phyloP scores from a whole-genome alignment of 208 protist genomes.

The Trypanosoma cruzi region DNA sequence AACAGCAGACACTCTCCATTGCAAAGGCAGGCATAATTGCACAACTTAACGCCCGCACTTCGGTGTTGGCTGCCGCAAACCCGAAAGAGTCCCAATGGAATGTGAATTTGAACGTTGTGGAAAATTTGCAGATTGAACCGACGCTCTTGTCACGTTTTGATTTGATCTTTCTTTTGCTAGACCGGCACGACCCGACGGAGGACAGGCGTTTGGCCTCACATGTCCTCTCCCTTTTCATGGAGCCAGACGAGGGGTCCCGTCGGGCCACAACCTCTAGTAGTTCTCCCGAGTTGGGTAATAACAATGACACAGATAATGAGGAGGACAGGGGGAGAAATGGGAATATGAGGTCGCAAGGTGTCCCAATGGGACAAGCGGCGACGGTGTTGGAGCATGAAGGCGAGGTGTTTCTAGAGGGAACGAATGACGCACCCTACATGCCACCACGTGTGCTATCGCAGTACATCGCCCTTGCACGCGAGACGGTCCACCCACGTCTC shows the following conservation, averaged over 20 bases:
- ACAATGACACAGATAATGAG: neutral
- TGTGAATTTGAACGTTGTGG: conserved; percentile 95
- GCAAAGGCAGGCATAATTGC: conserved; percentile 99
- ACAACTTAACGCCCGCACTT: conserved; percentile 98
- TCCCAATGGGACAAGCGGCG: conserved; percentile 17
- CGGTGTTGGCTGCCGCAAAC: conserved; percentile 99
- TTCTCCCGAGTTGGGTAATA: neutral
- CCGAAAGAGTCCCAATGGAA: conserved; percentile 98
- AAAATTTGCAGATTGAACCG: conserved; percentile 99
- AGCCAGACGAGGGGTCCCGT: conserved; percentile 19
- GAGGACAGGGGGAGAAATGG: conserved; percentile 8
- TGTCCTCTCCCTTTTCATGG: conserved; percentile 97
- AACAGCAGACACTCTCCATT: conserved; percentile 99
- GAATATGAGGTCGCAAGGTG: neutral
- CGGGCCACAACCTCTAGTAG: conserved; percentile 7
- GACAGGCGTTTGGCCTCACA: conserved; percentile 97
- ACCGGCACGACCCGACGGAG: conserved; percentile 92
- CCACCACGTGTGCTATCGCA: conserved; percentile 80
- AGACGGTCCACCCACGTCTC: conserved; percentile 82
- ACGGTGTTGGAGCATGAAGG: conserved; percentile 72
- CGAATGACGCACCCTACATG: conserved; percentile 65
- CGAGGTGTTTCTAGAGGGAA: conserved; percentile 72
- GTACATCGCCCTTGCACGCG: conserved; percentile 94
- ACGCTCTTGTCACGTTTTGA: conserved; percentile 99
- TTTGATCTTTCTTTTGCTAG: conserved; percentile 98